These are phyloP conservation scores for Penicillium sp. DNA, from an alignment of 2,329 filamentous ascomycete genomes.

Conservation along the genomic window DNA sequence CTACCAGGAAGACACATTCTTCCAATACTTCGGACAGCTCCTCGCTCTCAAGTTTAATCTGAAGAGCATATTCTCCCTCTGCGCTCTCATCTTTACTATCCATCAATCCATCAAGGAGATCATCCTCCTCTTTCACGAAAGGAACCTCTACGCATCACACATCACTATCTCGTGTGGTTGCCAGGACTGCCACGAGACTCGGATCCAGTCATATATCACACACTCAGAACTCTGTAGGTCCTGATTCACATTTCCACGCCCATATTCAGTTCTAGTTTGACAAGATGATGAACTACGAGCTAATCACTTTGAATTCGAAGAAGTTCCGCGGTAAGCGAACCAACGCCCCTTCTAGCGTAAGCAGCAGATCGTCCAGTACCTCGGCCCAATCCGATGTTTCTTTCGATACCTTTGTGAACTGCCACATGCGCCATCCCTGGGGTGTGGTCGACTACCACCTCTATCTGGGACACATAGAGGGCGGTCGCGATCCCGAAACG, in stretches of 20 bases:
- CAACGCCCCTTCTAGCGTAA: neutral
- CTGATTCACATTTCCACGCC: neutral
- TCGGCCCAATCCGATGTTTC: neutral
- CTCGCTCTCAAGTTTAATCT: neutral
- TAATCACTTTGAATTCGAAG: neutral
- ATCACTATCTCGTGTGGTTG: neutral
- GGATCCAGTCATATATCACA: neutral
- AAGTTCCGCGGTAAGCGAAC: neutral
- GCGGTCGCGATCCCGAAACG: constrained; percentile 12
- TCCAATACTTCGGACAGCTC: neutral
- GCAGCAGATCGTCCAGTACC: neutral
- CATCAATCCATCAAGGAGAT: neutral
- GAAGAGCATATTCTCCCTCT: neutral
- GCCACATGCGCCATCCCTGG: constrained; percentile 28
- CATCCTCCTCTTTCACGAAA: neutral
- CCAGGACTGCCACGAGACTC: neutral
- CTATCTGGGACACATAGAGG: constrained; percentile 31
- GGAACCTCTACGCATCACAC: neutral
- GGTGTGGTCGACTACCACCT: constrained; percentile 36
- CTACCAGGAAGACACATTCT: neutral
- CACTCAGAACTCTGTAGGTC: neutral
- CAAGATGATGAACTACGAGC: neutral
- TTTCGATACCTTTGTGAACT: neutral
- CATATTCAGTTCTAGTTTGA: neutral
- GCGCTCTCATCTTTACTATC: neutral